phyloP scores from a whole-genome alignment of 371 early-diverging fungal genomes.

The Circinella umbellata region DNA sequence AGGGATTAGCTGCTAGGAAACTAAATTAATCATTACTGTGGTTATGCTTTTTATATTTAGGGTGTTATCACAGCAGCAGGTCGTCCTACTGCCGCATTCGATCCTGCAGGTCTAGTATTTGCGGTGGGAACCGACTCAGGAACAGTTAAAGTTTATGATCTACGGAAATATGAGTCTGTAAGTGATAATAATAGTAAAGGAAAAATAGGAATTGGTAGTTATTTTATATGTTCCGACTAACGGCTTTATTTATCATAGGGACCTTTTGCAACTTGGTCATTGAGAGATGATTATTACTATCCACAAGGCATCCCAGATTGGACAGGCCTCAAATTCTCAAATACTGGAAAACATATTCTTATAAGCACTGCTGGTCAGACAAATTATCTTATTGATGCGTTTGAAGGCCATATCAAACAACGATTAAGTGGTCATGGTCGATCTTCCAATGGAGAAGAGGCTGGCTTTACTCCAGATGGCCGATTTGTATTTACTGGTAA shows the following conservation, averaged over 20 bases:
- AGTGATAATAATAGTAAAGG: not conserved
- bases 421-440: slow-evolving; percentile 54
- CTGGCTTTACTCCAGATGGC: slow-evolving; percentile 80
- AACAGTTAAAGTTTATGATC: slow-evolving; percentile 68
- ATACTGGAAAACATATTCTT: slow-evolving; percentile 77
- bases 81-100: slow-evolving; percentile 75
- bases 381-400: slow-evolving; percentile 77
- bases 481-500: slow-evolving; percentile 71
- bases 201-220: not conserved
- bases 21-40: too few relatives aligned
- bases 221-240: too few relatives aligned
- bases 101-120: slow-evolving; percentile 83
- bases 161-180: slow-evolving; percentile 57
- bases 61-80: slow-evolving; percentile 51
- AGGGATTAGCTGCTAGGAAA: too few relatives aligned
- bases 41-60: too few relatives aligned
- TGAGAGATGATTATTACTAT: slow-evolving; percentile 32
- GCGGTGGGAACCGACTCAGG: slow-evolving; percentile 64
- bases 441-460: slow-evolving; percentile 51
- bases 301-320: slow-evolving; percentile 45
- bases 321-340: slow-evolving; percentile 73
- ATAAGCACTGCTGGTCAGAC: slow-evolving; percentile 71
- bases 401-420: slow-evolving; percentile 51
- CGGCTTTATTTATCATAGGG: slow-evolving; percentile 33
- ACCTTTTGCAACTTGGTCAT: slow-evolving; percentile 45